Base-by-base conservation (phyloP, 768 basidiomycete species). In the Termitomyces bulborhizus region DNA sequence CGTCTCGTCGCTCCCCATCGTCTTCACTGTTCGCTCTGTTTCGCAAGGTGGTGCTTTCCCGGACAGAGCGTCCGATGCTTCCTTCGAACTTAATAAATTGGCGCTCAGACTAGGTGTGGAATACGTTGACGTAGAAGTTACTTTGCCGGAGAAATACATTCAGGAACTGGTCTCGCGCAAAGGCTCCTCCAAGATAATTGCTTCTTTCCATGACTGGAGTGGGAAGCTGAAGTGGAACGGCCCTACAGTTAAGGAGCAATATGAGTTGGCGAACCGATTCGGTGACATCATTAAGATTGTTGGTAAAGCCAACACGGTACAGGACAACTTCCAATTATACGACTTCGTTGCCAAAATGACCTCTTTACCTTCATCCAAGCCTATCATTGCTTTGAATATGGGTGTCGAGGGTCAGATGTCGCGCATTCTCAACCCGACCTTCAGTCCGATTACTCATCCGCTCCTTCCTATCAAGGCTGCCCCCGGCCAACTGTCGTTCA, bases 211-310 rank as follows among this genome's bases (percentile, higher is more conserved):
- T 66, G 94, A 99, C 63, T 94, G 90, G 87, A 85, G 82, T 43
- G 95, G 96, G 3, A 74, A 76, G 12, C 77, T 95, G 74, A 80
- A 81, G 60, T 99, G 96, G 96, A 79, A 84, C 60, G 77, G 86
- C 16, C 69, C 79, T 5, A 67, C 75, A 26, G 82, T 88, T 44
- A 79, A 81, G 62, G 80, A 84, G 55, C 89, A 88, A 64, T 90
- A 90, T 67, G 76, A 78, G 26, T 61, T 80, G 27, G 90, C 90
- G 1, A 71, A 76, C 43, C 70, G 73, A 56, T 74, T 84, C 43
- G 94, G 94, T 3, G 95, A 99, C 69, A 85, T 98, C 37, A 77
- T 94, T 73, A 98, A 98, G 74, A 81, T 98, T 53, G 86, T 98
- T 40, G 89, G 91, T 46, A 95, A 88, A 63, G 94, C 96, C 9